Percentiles rank a stretch among this genome's conserved stretches.
Conservation (phyloP, 352 stramenopile genomes). For the Pythium diclinum region DNA sequence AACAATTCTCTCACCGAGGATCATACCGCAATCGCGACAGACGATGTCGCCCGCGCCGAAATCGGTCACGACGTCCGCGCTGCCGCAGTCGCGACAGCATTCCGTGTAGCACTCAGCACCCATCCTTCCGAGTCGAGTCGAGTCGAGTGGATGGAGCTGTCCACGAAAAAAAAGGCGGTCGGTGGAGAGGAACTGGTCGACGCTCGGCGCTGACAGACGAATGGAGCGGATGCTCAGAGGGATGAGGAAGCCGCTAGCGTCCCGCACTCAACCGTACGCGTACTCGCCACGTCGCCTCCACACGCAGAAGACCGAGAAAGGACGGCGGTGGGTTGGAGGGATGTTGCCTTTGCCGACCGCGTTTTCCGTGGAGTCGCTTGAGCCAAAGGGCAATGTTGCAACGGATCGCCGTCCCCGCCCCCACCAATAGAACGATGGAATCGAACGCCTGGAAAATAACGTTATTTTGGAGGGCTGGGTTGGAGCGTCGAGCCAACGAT, state of each 20-base stretch:
- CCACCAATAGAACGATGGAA: slow-evolving; percentile 21
- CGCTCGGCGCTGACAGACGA: not conserved
- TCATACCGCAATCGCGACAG: slow-evolving; percentile 77
- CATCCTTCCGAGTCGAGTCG: slow-evolving; percentile 24
- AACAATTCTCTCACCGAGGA: slow-evolving; percentile 86
- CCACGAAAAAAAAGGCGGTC: not conserved
- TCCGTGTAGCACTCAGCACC: slow-evolving; percentile 63
- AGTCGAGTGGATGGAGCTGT: slow-evolving; percentile 3
- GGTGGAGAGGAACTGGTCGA: not conserved
- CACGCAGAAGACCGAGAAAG: slow-evolving; percentile 3
- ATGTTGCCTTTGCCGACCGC: not conserved
- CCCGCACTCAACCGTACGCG: not conserved
- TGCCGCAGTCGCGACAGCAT: slow-evolving; percentile 65
- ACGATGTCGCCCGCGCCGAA: slow-evolving; percentile 78
- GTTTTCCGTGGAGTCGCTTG: not conserved
- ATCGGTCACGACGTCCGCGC: slow-evolving; percentile 76
- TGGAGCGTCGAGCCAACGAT: slow-evolving; percentile 1
- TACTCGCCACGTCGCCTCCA: not conserved
- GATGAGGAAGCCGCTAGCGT: not conserved
- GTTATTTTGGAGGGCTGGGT: not conserved
- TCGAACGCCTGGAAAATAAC: slow-evolving; percentile 14
- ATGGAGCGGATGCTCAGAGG: not conserved
- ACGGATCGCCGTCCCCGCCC: slow-evolving; percentile 15
- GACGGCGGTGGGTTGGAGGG: not conserved
- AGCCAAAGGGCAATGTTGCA: slow-evolving; percentile 7